phyloP scores from a whole-genome alignment of 805 yeast genomes.

The Kuraishia floccosa region DNA sequence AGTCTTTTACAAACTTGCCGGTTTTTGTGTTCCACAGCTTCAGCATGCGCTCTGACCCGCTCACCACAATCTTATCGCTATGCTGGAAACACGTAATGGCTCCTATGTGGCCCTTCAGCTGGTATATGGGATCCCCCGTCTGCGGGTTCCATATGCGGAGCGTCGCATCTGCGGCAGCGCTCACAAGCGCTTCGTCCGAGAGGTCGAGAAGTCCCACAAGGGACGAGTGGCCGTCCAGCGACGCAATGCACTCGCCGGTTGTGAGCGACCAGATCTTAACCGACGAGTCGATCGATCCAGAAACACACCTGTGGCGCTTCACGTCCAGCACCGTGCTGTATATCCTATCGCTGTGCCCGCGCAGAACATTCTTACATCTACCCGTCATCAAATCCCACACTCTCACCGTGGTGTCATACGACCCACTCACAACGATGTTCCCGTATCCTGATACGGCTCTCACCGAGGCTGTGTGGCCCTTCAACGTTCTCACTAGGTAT shows the following conservation, averaged over 20 bases:
- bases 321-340: slow-evolving; percentile 82
- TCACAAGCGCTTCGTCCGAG: slow-evolving; percentile 65
- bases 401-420: slow-evolving; percentile 81
- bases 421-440: slow-evolving; percentile 75
- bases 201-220: slow-evolving; percentile 81
- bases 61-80: slow-evolving; percentile 70
- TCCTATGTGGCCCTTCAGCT: slow-evolving; percentile 70
- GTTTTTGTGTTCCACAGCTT: slow-evolving; percentile 79
- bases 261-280: slow-evolving; percentile 85
- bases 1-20: slow-evolving; percentile 65
- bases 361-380: slow-evolving; percentile 57
- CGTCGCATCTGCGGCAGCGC: slow-evolving; percentile 94
- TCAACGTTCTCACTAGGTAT: slow-evolving; percentile 53
- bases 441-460: slow-evolving; percentile 84
- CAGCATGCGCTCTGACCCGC: slow-evolving; percentile 83
- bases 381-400: slow-evolving; percentile 85
- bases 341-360: slow-evolving; percentile 81
- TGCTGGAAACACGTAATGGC: slow-evolving; percentile 94
- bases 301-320: slow-evolving; percentile 66
- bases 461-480: slow-evolving; percentile 74
- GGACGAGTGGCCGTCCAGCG: slow-evolving; percentile 81
- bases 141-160: slow-evolving; percentile 89
- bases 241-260: slow-evolving; percentile 57
- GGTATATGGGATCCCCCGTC: slow-evolving; percentile 50
- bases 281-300: slow-evolving; percentile 86